Evolutionary conservation across 108 stramenopile species (phyloP), one percentile per base, ranked within the genome.

Genomic region (Skeletonema tropicum): DNA sequence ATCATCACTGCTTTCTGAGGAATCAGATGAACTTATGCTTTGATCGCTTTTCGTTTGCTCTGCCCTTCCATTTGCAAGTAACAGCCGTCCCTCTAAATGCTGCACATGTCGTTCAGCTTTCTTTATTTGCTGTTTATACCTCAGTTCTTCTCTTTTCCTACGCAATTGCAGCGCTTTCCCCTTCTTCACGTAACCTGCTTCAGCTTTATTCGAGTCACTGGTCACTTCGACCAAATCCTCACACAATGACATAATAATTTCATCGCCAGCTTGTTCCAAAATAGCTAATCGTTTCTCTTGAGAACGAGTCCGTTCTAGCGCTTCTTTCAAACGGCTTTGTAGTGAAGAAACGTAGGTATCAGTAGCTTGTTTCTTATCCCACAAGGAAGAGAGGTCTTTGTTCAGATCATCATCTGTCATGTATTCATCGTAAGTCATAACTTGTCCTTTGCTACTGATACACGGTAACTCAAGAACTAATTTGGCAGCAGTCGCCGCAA

Each of bases 211-310:
- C 5, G 75, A 76, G 31, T 83, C 71, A 19, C 46, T 65, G 12
- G 82, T 83, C 21, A 83, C 60, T 55, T 83, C 82, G 2, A 68
- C 75, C 30, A 83, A 42, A 69, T 83, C 82, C 69, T 83, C 82
- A 59, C 82, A 83, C 14, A 83, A 41, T 1, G 75, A 76, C 35
- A 71, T 75, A n/a, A 83, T 71, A 25, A 83, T 83, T 29, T 83
- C 82, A 76, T 83, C 82, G 0, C 82, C 82, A 26, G 82, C 74
- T 25, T 73, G 69, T 72, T 83, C 82, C 19, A 83, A 60, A 26
- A 83, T 75, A 6, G 45, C 52, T 21, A 83, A 55, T 0, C 82
- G 82, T 32, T 83, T 83, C 35, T 83, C 82, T 23, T 76, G 66
- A 6, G 75, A 76, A 17, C 71, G 71, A 9, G 71, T 76, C 14